Conservation (phyloP, 106 monocot species). For the Dendrobium nobile region DNA sequence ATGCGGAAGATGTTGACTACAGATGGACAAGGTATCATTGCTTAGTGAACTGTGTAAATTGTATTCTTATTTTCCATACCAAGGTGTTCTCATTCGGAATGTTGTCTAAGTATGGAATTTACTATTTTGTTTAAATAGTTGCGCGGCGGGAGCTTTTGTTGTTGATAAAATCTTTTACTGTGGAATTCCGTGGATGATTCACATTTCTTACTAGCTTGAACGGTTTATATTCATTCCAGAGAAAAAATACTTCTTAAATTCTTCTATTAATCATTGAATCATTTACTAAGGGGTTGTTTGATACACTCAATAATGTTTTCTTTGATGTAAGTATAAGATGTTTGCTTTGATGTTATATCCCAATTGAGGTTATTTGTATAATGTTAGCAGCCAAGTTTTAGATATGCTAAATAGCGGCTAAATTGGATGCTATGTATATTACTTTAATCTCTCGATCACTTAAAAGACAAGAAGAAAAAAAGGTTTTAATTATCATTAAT, state of each 20-base stretch:
- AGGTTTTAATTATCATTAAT: too few relatives aligned
- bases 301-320: too few relatives aligned
- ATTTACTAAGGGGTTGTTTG: too few relatives aligned
- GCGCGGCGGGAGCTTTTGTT: not conserved
- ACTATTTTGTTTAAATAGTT: not conserved
- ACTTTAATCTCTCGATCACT: too few relatives aligned
- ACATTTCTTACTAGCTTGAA: not conserved
- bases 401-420: too few relatives aligned
- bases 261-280: too few relatives aligned
- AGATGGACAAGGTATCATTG: conserved; percentile 87
- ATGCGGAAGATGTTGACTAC: conserved; percentile 87
- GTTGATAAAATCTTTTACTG: not conserved
- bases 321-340: too few relatives aligned
- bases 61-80: not conserved
- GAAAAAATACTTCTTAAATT: not conserved
- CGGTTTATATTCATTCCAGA: not conserved
- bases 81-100: not conserved
- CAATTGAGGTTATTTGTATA: too few relatives aligned
- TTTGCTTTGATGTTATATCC: too few relatives aligned
- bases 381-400: too few relatives aligned
- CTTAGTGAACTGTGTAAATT: not conserved
- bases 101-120: not conserved
- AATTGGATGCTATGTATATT: too few relatives aligned
- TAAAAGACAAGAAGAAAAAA: too few relatives aligned
- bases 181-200: not conserved